phyloP scores from a whole-genome alignment of 305 asterid genomes.

The Solanum aculeatissimum region DNA sequence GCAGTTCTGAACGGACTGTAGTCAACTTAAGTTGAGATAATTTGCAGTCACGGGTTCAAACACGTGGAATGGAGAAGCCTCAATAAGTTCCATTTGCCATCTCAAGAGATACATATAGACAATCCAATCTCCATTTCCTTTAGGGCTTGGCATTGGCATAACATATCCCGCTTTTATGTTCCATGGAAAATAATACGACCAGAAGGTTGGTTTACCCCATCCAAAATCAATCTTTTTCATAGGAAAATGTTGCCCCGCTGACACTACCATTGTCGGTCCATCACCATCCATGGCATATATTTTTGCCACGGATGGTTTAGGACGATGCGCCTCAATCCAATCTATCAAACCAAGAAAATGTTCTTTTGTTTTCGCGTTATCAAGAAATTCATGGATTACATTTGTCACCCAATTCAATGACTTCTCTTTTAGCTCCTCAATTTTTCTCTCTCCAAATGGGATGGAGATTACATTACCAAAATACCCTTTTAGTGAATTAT shows the following conservation, averaged over 20 bases:
- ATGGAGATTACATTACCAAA: constrained; percentile 57
- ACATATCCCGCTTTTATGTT: constrained; percentile 58
- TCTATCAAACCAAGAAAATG: constrained; percentile 58
- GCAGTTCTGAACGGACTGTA: neutral
- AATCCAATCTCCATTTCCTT: constrained; percentile 61
- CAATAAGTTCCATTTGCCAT: constrained; percentile 40
- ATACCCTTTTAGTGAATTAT: constrained; percentile 11
- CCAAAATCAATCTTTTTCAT: constrained; percentile 36
- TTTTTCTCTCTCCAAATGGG: constrained; percentile 43
- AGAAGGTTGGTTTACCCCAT: constrained; percentile 43
- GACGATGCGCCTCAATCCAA: constrained; percentile 67
- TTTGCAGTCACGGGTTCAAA: constrained; percentile 27
- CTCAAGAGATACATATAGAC: constrained; percentile 42
- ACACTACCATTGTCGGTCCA: constrained; percentile 58
- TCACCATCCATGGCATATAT: constrained; percentile 28
- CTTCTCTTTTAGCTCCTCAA: constrained; percentile 19
- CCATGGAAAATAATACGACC: constrained; percentile 63
- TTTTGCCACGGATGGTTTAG: constrained; percentile 24
- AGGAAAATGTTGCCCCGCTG: constrained; percentile 47
- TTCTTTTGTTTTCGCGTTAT: constrained; percentile 24
- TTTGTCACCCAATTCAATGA: constrained; percentile 30
- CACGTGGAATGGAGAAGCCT: constrained; percentile 27
- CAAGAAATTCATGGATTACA: constrained; percentile 31
- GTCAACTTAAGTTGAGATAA: constrained; percentile 5
- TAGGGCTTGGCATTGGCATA: constrained; percentile 58